A percentile compares a stretch with the other conserved stretches of the same genome.
Conservation (phyloP, 164 flowering plant species). For the Vitis rupestris region DNA sequence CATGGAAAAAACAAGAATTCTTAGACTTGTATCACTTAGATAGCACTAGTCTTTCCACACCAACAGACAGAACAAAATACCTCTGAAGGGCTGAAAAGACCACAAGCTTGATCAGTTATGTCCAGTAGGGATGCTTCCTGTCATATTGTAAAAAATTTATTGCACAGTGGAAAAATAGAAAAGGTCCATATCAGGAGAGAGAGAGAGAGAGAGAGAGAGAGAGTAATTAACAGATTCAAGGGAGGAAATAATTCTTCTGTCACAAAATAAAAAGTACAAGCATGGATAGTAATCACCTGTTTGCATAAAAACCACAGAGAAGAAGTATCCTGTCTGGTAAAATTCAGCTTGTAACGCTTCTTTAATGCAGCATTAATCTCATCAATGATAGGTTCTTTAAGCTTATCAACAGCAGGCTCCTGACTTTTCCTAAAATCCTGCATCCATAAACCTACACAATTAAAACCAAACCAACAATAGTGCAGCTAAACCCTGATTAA, state of each 20-base stretch:
- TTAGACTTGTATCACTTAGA: too few relatives aligned
- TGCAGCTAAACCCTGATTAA: too few relatives aligned
- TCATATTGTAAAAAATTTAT: slow-evolving; percentile 1
- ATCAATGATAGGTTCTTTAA: slow-evolving; percentile 74
- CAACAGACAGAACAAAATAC: slow-evolving; percentile 28
- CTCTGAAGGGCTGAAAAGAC: slow-evolving; percentile 72
- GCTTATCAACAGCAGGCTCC: slow-evolving; percentile 77
- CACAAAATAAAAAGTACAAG: neutral
- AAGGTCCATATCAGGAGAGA: too few relatives aligned
- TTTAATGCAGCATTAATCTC: slow-evolving; percentile 56
- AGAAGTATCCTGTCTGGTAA: slow-evolving; percentile 61
- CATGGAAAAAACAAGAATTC: neutral
- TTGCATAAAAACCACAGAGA: slow-evolving; percentile 93
- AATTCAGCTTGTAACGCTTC: slow-evolving; percentile 59
- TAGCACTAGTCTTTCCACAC: too few relatives aligned
- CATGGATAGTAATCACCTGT: slow-evolving; percentile 45
- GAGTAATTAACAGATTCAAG: too few relatives aligned
- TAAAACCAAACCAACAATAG: neutral
- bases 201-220: too few relatives aligned
- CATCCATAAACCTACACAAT: slow-evolving; percentile 4
- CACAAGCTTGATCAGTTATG: slow-evolving; percentile 82
- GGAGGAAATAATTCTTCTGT: neutral
- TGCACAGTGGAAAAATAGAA: neutral
- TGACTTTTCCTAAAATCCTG: slow-evolving; percentile 66
- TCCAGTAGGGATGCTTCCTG: slow-evolving; percentile 89